phyloP scores from a whole-genome alignment of 306 rosid genomes.

The Acacia crassicarpa region DNA sequence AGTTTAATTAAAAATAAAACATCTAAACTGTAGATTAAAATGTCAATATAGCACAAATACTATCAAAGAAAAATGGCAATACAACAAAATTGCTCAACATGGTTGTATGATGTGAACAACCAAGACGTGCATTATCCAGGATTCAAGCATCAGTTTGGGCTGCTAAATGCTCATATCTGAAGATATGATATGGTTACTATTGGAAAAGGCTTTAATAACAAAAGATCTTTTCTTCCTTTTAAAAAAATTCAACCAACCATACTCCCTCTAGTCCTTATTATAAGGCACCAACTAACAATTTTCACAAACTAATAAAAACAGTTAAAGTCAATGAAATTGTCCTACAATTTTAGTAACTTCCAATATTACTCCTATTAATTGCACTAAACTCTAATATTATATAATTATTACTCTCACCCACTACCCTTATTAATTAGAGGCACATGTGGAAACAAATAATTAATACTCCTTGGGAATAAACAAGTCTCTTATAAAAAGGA shows the following conservation, averaged over 20 bases:
- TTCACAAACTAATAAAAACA: too few relatives aligned
- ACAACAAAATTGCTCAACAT: not conserved
- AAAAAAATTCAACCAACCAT: not conserved
- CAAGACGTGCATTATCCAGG: not conserved
- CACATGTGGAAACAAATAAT: too few relatives aligned
- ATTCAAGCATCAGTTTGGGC: not conserved
- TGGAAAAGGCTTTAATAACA: constrained; percentile 14
- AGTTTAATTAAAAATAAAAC: constrained; percentile 1
- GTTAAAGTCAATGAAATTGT: too few relatives aligned
- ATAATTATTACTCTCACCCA: too few relatives aligned
- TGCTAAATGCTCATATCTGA: constrained; percentile 13
- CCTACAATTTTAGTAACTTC: too few relatives aligned
- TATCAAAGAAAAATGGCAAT: constrained; percentile 26
- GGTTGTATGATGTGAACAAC: not conserved
- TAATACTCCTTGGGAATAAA: too few relatives aligned
- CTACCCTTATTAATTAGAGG: too few relatives aligned
- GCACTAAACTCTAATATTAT: too few relatives aligned
- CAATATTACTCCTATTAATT: too few relatives aligned
- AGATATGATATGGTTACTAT: not conserved
- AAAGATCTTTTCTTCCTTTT: not conserved
- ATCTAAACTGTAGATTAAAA: constrained; percentile 8
- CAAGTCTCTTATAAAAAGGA: too few relatives aligned
- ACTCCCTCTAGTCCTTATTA: too few relatives aligned
- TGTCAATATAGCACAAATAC: constrained; percentile 14
- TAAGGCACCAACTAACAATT: too few relatives aligned